Evolutionary conservation across 2,329 filamentous ascomycete species (phyloP), one percentile per base, ranked within the genome.

Genomic region (Colletotrichum phormii): DNA sequence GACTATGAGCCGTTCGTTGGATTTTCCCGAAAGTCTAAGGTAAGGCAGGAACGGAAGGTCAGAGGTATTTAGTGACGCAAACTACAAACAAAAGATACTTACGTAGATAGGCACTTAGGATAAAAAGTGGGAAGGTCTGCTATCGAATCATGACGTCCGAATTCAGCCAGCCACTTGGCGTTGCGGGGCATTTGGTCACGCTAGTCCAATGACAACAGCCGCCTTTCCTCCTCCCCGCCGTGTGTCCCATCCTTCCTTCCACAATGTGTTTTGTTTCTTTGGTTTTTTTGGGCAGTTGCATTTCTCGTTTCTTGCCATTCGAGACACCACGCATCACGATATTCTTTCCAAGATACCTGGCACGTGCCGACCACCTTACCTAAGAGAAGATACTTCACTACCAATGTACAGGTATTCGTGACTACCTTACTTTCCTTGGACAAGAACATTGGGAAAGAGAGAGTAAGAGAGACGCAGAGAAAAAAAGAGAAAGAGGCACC

Each of bases 141-240:
- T 42, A 35, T 54, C 72, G 64, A 74, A 74, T 69, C 64, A 65
- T 69, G 69, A 72, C 64, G 54, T 68, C n/a, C 29, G 24, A 69
- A 65, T 57, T 26, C 49, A 69, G 69, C 69, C 60, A 54, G 65
- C 57, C 54, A 24, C 68, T 72, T 65, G 69, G 72, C 64, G 6
- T 11, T n/a, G 59, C 64, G 72, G 72, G 55, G 37, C 54, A 7
- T 29, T n/a, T 37, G 26, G 22, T 18, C 8, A 31, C 29, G 18
- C n/a, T 26, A 37, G 29, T 26, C 68, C 68, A 72, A 61, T 74
- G 24, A 53, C 18, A 64, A 49, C 31, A 29, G 65, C 24, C 22
- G 57, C 4, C 31, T 59, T 37, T 42, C 13, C 22, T 31, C 35
- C 31, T 31, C 31, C 31, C 22, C 57, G 31, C 22, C 22, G 33